Evolutionary conservation across 1,284 basidiomycete genomes (phyloP), one percentile per base, ranked within the genome.

Genomic region (Marasmius sp.): DNA sequence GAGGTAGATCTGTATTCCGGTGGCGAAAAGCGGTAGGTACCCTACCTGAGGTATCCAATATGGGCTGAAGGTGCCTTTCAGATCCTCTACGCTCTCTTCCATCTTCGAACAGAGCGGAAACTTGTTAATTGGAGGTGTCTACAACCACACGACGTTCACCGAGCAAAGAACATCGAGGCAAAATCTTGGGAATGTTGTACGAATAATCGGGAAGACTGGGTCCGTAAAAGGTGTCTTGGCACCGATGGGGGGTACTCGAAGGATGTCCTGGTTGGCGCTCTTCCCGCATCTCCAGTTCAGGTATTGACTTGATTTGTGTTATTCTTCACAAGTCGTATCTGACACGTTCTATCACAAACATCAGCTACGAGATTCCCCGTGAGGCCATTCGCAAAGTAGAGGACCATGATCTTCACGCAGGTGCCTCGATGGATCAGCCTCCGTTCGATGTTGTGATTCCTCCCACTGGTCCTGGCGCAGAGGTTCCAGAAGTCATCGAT

Each of bases 371-470:
- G 38, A 41, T 27, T 3, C n/a, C 39, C 5, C 34, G 7, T 22
- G 7, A 7, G 12, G 50, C 22, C 56, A 1, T 51, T 54, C 6
- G 34, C 11, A 5, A 39, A 66, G 16, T 45, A 9, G 64, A 64
- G 7, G 66, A 65, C 22, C 64, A 62, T 36, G 58, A 60, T 4
- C 56, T 66, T 45, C 57, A 58, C 14, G 20, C 60, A 11, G 66
- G 64, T 57, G 66, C 66, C 27, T 67, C 66, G 53, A 66, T 67
- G 65, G 60, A 65, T 49, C 63, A 66, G 49, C 63, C 65, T 33
- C 61, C 63, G 10, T 66, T 67, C 39, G 20, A 47, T 9, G 27
- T 67, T 8, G 39, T 61, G 38, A 55, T 66, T 4, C 66, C 66
- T 16, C 60, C 48, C 3, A 5, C 34, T 20, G 37, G 41, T 16